Evolutionary conservation across 2,329 filamentous ascomycete genomes (phyloP).

Genomic region (Paracamarosporium sp.): DNA sequence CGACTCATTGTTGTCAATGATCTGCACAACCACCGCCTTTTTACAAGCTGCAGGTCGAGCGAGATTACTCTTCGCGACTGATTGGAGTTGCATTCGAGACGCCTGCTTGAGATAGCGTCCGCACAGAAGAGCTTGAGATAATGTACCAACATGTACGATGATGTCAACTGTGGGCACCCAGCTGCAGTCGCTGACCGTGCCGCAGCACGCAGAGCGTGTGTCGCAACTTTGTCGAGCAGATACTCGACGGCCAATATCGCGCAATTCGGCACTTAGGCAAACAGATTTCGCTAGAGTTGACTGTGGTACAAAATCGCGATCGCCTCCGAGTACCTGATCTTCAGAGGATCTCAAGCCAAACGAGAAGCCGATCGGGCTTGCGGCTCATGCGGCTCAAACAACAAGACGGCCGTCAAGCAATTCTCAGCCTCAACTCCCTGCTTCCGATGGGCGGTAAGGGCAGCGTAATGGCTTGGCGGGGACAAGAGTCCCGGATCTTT

Average conservation of each 20-base stretch:
- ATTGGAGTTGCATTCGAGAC: not conserved
- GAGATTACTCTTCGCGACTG: not conserved
- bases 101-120: not conserved
- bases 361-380: not conserved
- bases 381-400: constrained; percentile 7
- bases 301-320: not conserved
- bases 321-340: not conserved
- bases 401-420: not conserved
- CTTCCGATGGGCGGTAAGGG: not conserved
- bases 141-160: constrained; percentile 1
- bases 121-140: not conserved
- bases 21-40: not conserved
- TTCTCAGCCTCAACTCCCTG: not conserved
- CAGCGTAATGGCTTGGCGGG: not conserved
- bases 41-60: not conserved
- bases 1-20: not conserved
- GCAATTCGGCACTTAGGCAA: no score
- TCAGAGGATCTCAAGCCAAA: not conserved
- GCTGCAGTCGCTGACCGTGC: not conserved
- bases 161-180: constrained; percentile 5
- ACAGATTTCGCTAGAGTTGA: no score
- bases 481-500: not conserved
- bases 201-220: not conserved
- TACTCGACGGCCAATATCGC: not conserved
- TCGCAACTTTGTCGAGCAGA: not conserved